A percentile compares a stretch with the other conserved stretches of the same genome.
Conservation (phyloP, 805 yeast genomes). For the Hanseniaspora guilliermondii region DNA sequence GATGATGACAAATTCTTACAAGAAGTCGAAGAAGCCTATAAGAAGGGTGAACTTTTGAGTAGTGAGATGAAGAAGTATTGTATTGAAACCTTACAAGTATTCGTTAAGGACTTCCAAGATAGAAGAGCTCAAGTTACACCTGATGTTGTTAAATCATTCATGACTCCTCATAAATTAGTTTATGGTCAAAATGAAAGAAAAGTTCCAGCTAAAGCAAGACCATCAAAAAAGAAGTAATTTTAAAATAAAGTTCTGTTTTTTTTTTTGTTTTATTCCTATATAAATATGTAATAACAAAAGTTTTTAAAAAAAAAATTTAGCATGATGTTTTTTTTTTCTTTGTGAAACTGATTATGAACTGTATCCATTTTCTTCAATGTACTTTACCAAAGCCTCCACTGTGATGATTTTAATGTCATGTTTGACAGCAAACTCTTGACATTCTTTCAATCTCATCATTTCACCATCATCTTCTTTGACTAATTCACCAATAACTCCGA, state of each 20-base stretch:
- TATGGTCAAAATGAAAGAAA: slow-evolving; percentile 64
- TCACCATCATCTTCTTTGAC: slow-evolving; percentile 87
- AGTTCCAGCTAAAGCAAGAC: slow-evolving; percentile 47
- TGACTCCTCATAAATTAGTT: slow-evolving; percentile 71
- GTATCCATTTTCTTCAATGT: slow-evolving; percentile 28
- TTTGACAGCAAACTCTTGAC: slow-evolving; percentile 52
- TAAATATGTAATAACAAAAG: no score
- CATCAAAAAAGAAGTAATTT: slow-evolving; percentile 23
- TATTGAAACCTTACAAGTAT: slow-evolving; percentile 65
- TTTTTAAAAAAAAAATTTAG: no score
- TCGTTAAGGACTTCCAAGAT: slow-evolving; percentile 71
- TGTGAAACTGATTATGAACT: no score
- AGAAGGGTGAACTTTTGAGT: slow-evolving; percentile 67
- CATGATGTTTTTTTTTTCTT: not conserved
- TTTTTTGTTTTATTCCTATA: not conserved
- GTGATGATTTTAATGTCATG: slow-evolving; percentile 60
- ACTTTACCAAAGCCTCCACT: slow-evolving; percentile 57
- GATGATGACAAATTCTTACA: slow-evolving; percentile 75
- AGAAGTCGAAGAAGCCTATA: slow-evolving; percentile 51
- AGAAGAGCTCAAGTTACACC: slow-evolving; percentile 57
- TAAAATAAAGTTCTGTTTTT: not conserved
- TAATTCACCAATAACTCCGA: slow-evolving; percentile 84
- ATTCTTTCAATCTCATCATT: slow-evolving; percentile 89
- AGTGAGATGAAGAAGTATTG: slow-evolving; percentile 90
- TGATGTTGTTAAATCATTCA: slow-evolving; percentile 49